These are phyloP conservation scores for Fusarium torreyae DNA, from an alignment of 2,329 filamentous ascomycete genomes.

Conservation along the genomic window DNA sequence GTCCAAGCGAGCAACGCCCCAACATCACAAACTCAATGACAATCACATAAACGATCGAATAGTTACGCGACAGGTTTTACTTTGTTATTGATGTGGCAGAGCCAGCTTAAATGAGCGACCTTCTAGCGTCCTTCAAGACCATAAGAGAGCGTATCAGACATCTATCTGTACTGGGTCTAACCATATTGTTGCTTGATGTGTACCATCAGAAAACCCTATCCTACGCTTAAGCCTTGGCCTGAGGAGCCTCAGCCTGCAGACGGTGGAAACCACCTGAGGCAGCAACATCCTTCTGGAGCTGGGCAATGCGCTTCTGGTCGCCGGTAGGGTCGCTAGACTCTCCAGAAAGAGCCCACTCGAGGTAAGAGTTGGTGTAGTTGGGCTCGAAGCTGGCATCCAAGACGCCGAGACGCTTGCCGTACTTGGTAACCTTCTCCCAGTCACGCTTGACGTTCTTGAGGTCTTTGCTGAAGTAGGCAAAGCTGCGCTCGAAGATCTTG, in stretches of 20 bases:
- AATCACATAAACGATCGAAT: background rate
- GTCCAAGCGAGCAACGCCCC: background rate
- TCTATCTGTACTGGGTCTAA: conserved; percentile 21
- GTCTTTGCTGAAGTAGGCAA: conserved; percentile 81
- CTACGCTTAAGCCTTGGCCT: conserved; percentile 34
- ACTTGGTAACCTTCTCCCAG: conserved; percentile 83
- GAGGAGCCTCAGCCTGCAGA: conserved; percentile 51
- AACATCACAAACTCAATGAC: background rate
- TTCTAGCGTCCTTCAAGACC: conserved; percentile 20
- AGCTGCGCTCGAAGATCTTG: conserved; percentile 86
- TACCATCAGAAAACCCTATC: background rate
- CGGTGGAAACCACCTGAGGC: conserved; percentile 75
- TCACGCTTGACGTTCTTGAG: conserved; percentile 82
- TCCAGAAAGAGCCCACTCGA: conserved; percentile 75
- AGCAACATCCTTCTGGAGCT: conserved; percentile 77
- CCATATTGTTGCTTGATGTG: background rate
- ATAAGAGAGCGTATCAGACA: conserved; percentile 28
- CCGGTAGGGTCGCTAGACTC: conserved; percentile 78
- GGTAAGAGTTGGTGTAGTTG: conserved; percentile 82
- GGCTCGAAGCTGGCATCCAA: conserved; percentile 74
- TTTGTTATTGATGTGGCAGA: conserved; percentile 26
- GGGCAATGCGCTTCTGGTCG: conserved; percentile 82
- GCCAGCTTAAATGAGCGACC: conserved; percentile 27
- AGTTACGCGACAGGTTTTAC: background rate
- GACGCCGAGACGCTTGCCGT: conserved; percentile 81